phyloP scores from a whole-genome alignment of 2,329 filamentous ascomycete genomes.

The Tricladium varicosporioides region DNA sequence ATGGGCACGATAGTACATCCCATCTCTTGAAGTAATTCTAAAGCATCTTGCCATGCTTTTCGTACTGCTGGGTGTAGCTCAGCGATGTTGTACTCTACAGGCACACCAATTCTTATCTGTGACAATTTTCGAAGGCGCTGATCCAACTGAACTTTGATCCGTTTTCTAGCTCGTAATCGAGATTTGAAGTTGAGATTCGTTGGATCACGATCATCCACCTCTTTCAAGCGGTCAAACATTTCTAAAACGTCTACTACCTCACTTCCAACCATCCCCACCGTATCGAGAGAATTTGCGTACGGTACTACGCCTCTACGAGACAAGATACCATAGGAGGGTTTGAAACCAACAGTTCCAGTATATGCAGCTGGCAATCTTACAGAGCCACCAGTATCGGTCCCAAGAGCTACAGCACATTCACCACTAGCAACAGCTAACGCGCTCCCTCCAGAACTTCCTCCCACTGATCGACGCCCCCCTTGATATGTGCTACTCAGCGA shows the following conservation, averaged over 20 bases:
- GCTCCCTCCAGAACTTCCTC: slow-evolving; percentile 91
- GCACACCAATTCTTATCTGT: slow-evolving; percentile 51
- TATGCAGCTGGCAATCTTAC: slow-evolving; percentile 72
- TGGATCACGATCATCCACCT: neutral
- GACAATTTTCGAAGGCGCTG: neutral
- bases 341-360: slow-evolving; percentile 66
- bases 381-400: slow-evolving; percentile 82
- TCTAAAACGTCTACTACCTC: neutral
- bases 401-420: slow-evolving; percentile 63
- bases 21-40: slow-evolving; percentile 56
- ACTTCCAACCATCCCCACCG: slow-evolving; percentile 58
- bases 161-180: neutral
- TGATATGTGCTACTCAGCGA: slow-evolving; percentile 20
- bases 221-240: neutral
- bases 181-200: neutral
- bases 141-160: neutral
- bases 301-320: slow-evolving; percentile 69
- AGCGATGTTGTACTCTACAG: slow-evolving; percentile 81
- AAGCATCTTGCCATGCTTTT: slow-evolving; percentile 63
- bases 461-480: slow-evolving; percentile 54
- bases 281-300: slow-evolving; percentile 74
- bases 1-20: slow-evolving; percentile 74
- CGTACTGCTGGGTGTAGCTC: slow-evolving; percentile 73
- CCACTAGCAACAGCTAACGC: slow-evolving; percentile 75
- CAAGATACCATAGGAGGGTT: slow-evolving; percentile 68